Percentiles rank a stretch among this genome's conserved stretches.
Conservation (phyloP, 2,329 filamentous ascomycete species). For the Zalaria obscura region DNA sequence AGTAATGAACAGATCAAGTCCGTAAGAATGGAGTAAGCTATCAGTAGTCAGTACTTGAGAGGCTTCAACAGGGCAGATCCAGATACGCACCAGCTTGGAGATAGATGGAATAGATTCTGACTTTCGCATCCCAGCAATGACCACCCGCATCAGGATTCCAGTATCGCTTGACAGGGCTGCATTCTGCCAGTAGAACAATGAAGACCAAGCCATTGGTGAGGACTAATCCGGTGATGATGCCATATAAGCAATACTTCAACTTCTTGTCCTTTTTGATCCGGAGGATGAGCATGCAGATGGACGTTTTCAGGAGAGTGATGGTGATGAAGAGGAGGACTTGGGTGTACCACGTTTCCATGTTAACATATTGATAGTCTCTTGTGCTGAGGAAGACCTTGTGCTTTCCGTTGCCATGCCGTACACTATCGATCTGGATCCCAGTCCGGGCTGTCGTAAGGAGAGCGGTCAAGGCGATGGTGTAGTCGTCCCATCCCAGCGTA, state of each 20-base stretch:
- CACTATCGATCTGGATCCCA: slow-evolving; percentile 20
- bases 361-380: slow-evolving; percentile 21
- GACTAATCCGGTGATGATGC: slow-evolving; percentile 11
- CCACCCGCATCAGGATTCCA: slow-evolving; percentile 9
- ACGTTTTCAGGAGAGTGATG: slow-evolving; percentile 27
- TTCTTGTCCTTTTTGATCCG: slow-evolving; percentile 19
- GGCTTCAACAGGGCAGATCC: background rate
- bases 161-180: slow-evolving; percentile 12
- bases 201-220: slow-evolving; percentile 11
- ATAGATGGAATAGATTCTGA: slow-evolving; percentile 16
- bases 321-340: slow-evolving; percentile 27
- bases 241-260: slow-evolving; percentile 14
- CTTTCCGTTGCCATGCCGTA: slow-evolving; percentile 22
- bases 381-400: slow-evolving; percentile 22
- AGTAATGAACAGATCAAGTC: slow-evolving; percentile 14
- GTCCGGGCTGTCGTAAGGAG: slow-evolving; percentile 19
- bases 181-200: slow-evolving; percentile 14
- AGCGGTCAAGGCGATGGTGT: slow-evolving; percentile 18
- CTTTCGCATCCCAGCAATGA: slow-evolving; percentile 13
- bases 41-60: background rate
- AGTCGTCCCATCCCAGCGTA: slow-evolving; percentile 23
- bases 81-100: slow-evolving; percentile 12
- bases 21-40: slow-evolving; percentile 13
- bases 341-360: slow-evolving; percentile 22
- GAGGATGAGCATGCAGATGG: slow-evolving; percentile 27